phyloP scores from a whole-genome alignment of 495 filamentous ascomycete species.

The Penicillium canescens region DNA sequence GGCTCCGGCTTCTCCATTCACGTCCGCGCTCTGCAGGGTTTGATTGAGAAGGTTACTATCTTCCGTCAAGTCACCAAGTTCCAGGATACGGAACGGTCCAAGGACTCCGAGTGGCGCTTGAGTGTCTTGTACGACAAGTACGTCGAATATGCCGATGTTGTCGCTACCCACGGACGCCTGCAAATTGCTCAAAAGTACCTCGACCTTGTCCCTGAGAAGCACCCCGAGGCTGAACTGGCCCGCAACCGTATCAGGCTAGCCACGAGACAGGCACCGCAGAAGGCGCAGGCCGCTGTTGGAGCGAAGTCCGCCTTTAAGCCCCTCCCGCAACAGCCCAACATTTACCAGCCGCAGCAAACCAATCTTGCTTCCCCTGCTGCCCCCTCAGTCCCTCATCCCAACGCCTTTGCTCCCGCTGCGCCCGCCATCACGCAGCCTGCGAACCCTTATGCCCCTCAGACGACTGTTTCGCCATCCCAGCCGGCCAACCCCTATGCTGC shows the following conservation, averaged over 20 bases:
- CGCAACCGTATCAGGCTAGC: constrained; percentile 85
- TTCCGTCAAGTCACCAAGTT: constrained; percentile 95
- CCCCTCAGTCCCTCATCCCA: constrained; percentile 22
- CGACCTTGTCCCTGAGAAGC: constrained; percentile 79
- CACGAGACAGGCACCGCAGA: constrained; percentile 63
- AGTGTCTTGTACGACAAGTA: constrained; percentile 90
- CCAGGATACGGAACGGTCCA: constrained; percentile 69
- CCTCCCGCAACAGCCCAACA: constrained; percentile 39
- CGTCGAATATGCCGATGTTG: constrained; percentile 93
- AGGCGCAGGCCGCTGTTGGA: constrained; percentile 28
- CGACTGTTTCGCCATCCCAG: constrained; percentile 36
- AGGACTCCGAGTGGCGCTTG: constrained; percentile 83
- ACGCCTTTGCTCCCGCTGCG: constrained; percentile 38
- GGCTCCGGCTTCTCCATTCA: constrained; percentile 90
- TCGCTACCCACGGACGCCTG: constrained; percentile 85
- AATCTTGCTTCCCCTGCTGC: constrained; percentile 30
- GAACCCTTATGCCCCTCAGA: constrained; percentile 35
- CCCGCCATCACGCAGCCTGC: constrained; percentile 18
- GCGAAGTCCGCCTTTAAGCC: constrained; percentile 30
- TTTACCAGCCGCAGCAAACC: constrained; percentile 41
- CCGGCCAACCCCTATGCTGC: constrained; percentile 65
- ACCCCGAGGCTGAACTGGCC: constrained; percentile 86
- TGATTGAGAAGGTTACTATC: constrained; percentile 98
- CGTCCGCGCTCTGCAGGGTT: constrained; percentile 80
- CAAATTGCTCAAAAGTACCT: constrained; percentile 88